Evolutionary conservation across 768 basidiomycete species (phyloP), one percentile per base, ranked within the genome.

Genomic region (Amanita pseudoporphyria): DNA sequence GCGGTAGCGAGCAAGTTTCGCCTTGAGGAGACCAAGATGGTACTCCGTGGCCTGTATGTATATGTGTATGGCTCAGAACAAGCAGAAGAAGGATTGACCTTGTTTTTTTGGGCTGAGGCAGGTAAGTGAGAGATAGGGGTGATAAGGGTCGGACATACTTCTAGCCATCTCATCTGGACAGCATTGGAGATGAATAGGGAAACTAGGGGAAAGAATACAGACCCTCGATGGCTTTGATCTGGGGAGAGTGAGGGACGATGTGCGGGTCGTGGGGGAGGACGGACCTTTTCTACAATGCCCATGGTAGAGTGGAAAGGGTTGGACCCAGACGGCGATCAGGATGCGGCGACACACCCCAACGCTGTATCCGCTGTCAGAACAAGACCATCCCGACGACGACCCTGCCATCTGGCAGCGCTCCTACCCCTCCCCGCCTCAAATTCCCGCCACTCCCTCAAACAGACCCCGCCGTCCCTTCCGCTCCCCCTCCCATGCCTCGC

Each of bases 191-290:
- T 33, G 3, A 47, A 26, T 9, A 28, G 26, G 26, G 26, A 18
- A n/a, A 26, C 19, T 22, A 21, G 37, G 19, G 19, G 19, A 9
- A 9, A 30, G 16, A 44, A 33, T 14, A 49, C 86, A 68, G 63
- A 90, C 90, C 88, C 78, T 97, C 90, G 54, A 95, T 95, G 65
- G 88, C 91, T 65, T 92, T 94, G 58, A 96, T 95, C 91, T 94
- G 49, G 12, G 32, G 37, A 24, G 24, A 24, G 31, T 54, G 10
- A 57, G 49, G 6, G 47, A 49, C 28, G 45, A 46, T 42, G 33
- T 19, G 3, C 32, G 9, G 6, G 12, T 3, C 21, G 13, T 40
- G 22, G 26, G 36, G 35, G 39, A 18, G 38, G 14, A 22, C 32
- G 16, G n/a, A 64, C 90, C 82, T 97, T 97, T 69, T 97, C 94